Evolutionary conservation across 2,329 filamentous ascomycete genomes (phyloP).

Genomic region (Aspergillus sp.): DNA sequence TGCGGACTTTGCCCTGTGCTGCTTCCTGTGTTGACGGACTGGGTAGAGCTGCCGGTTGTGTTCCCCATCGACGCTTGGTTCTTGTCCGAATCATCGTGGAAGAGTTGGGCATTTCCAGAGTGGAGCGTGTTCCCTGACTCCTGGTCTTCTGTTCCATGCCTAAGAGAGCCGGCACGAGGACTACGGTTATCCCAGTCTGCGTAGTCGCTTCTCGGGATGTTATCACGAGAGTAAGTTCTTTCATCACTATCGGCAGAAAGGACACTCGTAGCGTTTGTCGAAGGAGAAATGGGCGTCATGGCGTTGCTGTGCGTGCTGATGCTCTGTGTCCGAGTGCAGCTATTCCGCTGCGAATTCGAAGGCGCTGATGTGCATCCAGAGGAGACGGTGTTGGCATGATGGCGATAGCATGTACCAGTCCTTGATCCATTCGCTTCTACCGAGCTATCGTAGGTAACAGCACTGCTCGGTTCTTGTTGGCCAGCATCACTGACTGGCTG

Average conservation of each 20-base stretch:
- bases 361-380: constrained; percentile 34
- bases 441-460: constrained; percentile 9
- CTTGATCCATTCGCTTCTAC: constrained; percentile 31
- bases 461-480: constrained; percentile 12
- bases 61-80: constrained; percentile 17
- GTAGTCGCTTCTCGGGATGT: constrained; percentile 28
- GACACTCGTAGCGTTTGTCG: constrained; percentile 47
- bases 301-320: constrained; percentile 44
- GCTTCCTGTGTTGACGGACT: constrained; percentile 28
- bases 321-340: constrained; percentile 41
- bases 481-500: constrained; percentile 8
- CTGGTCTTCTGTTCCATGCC: constrained; percentile 11
- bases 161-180: constrained; percentile 33
- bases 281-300: constrained; percentile 42
- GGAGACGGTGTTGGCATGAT: constrained; percentile 35
- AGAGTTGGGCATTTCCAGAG: constrained; percentile 26
- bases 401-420: constrained; percentile 24
- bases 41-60: constrained; percentile 26
- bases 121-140: constrained; percentile 21
- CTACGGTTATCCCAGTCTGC: constrained; percentile 30
- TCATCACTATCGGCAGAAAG: constrained; percentile 45
- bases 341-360: constrained; percentile 37
- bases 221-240: constrained; percentile 29
- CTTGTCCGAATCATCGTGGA: constrained; percentile 25
- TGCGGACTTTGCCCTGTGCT: constrained; percentile 22